Conservation (phyloP, 352 stramenopile genomes). For the Phytophthora pinifolia region DNA sequence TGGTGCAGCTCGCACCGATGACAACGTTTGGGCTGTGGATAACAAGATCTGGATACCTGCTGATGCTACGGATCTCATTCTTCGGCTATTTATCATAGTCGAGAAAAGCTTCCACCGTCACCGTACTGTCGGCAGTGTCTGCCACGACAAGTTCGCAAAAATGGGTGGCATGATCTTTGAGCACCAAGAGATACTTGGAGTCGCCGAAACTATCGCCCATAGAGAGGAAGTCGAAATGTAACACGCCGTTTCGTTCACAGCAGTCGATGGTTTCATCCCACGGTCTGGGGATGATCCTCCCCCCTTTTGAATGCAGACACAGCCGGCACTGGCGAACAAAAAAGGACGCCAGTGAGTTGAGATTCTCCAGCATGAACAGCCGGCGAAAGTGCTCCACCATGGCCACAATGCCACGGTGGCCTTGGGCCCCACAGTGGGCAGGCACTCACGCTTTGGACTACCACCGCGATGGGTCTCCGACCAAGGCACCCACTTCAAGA, state of each 20-base stretch:
- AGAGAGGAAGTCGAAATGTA: conserved; percentile 9
- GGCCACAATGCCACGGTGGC: not conserved
- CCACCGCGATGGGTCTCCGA: too few species aligned
- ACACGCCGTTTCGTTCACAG: not conserved
- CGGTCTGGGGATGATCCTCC: not conserved
- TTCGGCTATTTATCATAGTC: conserved; percentile 14
- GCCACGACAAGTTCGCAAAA: too few species aligned
- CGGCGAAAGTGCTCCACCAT: conserved; percentile 4
- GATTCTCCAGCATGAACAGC: not conserved
- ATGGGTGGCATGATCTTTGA: too few species aligned
- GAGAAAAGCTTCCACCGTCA: too few species aligned
- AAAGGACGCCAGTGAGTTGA: too few species aligned
- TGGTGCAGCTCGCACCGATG: not conserved
- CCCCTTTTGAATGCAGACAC: conserved; percentile 10
- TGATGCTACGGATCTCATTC: not conserved
- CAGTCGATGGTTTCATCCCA: not conserved
- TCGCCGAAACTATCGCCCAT: not conserved
- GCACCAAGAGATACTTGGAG: too few species aligned
- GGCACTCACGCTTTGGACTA: too few species aligned
- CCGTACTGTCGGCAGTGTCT: too few species aligned
- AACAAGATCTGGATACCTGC: not conserved
- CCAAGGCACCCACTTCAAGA: too few species aligned
- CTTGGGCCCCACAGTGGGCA: too few species aligned
- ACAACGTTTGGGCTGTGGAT: not conserved
- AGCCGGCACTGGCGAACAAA: not conserved